phyloP scores from a whole-genome alignment of 2,329 filamentous ascomycete genomes.

The Fusarium keratoplasticum region DNA sequence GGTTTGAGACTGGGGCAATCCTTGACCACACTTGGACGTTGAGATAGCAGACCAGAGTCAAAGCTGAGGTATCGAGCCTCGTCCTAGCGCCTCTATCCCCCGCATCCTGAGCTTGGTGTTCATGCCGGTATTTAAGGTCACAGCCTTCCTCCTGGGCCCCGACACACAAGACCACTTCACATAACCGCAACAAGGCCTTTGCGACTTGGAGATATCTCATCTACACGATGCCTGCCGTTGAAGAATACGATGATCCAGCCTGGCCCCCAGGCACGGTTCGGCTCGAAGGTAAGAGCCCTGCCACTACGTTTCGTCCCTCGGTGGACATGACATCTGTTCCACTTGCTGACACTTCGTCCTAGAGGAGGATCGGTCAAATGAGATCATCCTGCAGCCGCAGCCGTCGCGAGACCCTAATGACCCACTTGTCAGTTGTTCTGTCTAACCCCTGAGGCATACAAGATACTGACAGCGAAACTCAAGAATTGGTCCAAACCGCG shows the following conservation, averaged over 20 bases:
- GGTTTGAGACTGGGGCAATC: neutral
- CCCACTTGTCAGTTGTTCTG: slow-evolving; percentile 3
- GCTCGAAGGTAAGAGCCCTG: neutral
- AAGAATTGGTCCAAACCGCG: slow-evolving; percentile 14
- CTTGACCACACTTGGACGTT: neutral
- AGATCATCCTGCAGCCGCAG: slow-evolving; percentile 13
- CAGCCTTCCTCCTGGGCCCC: neutral
- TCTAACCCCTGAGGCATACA: neutral
- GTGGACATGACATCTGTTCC: neutral
- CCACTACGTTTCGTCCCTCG: neutral
- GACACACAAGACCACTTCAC: neutral
- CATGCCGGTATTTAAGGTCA: neutral
- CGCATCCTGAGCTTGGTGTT: neutral
- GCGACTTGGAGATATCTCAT: neutral
- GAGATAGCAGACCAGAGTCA: neutral
- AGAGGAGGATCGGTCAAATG: neutral
- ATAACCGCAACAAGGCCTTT: neutral
- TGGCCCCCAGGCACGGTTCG: neutral
- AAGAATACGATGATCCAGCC: neutral
- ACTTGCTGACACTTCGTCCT: neutral
- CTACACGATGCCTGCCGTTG: neutral
- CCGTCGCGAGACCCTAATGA: slow-evolving; percentile 16
- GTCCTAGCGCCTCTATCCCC: neutral
- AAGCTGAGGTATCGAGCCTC: neutral
- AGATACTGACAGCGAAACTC: neutral